phyloP scores from a whole-genome alignment of 495 filamentous ascomycete genomes.

The Zalerion maritima region DNA sequence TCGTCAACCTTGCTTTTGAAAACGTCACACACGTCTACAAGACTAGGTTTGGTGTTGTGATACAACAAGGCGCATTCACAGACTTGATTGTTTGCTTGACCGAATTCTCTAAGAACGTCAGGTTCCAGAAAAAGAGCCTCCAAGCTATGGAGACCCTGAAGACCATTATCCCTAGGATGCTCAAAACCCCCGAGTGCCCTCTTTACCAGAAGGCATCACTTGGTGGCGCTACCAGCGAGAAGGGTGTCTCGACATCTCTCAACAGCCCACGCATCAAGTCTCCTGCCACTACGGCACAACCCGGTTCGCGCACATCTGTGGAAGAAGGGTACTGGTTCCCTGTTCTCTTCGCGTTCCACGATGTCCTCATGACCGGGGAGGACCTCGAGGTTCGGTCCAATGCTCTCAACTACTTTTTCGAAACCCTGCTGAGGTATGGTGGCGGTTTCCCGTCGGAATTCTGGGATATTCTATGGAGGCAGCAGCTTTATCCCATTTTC shows the following conservation, averaged over 20 bases:
- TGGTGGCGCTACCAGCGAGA: conserved; percentile 14
- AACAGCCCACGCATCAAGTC: conserved; percentile 6
- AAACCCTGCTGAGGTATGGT: conserved; percentile 77
- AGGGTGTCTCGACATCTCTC: conserved; percentile 15
- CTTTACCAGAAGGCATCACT: conserved; percentile 44
- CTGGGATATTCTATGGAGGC: conserved; percentile 96
- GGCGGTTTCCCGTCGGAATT: conserved; percentile 87
- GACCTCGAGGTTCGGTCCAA: conserved; percentile 95
- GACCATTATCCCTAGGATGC: conserved; percentile 81
- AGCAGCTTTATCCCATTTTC: conserved; percentile 94
- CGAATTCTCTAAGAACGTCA: conserved; percentile 95
- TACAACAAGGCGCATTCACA: conserved; percentile 91
- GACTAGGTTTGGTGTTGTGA: conserved; percentile 88
- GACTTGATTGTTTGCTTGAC: conserved; percentile 93
- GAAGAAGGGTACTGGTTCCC: conserved; percentile 99
- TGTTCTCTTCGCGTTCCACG: conserved; percentile 93
- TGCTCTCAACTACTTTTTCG: conserved; percentile 90
- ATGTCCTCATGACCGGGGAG: conserved; percentile 97
- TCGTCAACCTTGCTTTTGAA: conserved; percentile 92
- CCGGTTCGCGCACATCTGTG: conserved; percentile 51
- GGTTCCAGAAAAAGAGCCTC: conserved; percentile 93
- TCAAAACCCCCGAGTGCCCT: conserved; percentile 89
- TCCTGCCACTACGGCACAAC: conserved; percentile 23
- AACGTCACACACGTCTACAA: conserved; percentile 98
- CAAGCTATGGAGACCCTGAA: conserved; percentile 93